Percentiles rank a stretch among this genome's conserved stretches.
These are phyloP conservation scores for Saccharomycodes ludwigii DNA, from an alignment of 805 yeast genomes.

Conservation along the genomic window DNA sequence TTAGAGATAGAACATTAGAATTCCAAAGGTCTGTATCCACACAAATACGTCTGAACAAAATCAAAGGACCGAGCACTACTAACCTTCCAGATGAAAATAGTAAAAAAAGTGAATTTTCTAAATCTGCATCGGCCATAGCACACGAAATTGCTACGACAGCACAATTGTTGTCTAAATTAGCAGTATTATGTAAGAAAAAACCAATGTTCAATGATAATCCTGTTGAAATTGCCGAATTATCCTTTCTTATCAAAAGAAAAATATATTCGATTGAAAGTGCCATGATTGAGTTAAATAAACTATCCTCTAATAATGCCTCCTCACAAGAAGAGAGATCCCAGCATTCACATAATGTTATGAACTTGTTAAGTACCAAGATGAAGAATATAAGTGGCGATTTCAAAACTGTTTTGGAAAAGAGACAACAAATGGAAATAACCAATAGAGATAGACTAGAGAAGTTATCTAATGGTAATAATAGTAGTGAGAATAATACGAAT, in stretches of 20 bases:
- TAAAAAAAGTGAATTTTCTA: constrained; percentile 39
- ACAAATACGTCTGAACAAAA: constrained; percentile 47
- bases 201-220: constrained; percentile 92
- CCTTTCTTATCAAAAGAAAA: constrained; percentile 50
- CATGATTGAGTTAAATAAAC: constrained; percentile 67
- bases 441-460: constrained; percentile 76
- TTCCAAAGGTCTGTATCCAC: constrained; percentile 84
- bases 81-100: constrained; percentile 11
- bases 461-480: constrained; percentile 40
- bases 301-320: constrained; percentile 31
- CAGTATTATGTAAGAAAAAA: constrained; percentile 73
- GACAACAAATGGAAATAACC: constrained; percentile 75
- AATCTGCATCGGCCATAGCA: constrained; percentile 70
- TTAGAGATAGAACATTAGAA: constrained; percentile 81
- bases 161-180: constrained; percentile 65
- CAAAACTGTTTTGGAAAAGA: constrained; percentile 73
- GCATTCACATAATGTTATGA: constrained; percentile 79
- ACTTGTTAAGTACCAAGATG: constrained; percentile 75
- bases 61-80: constrained; percentile 1
- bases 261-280: constrained; percentile 59
- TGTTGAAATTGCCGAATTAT: constrained; percentile 82
- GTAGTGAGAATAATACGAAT: constrained; percentile 17
- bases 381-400: constrained; percentile 88
- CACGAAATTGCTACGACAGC: constrained; percentile 82
- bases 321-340: constrained; percentile 48